Evolutionary conservation across 805 yeast species (phyloP).

Genomic region (Candida nanaspora): DNA sequence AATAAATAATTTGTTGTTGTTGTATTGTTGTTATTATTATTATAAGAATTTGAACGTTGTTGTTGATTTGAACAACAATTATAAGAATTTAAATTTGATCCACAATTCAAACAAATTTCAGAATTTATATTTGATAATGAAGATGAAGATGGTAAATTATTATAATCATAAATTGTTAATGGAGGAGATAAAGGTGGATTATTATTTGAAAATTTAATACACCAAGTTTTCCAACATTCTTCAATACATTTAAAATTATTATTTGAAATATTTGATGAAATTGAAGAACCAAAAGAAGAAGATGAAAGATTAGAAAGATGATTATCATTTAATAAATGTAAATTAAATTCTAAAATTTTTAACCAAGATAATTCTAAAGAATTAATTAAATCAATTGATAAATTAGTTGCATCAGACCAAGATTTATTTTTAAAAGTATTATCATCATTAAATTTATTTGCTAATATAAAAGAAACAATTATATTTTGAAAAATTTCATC

Average conservation of each 20-base stretch:
- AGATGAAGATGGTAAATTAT: constrained; percentile 1
- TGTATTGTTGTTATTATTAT: not conserved
- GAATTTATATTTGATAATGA: not conserved
- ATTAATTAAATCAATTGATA: constrained; percentile 55
- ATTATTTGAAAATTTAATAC: constrained; percentile 17
- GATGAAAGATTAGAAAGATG: too few relatives aligned
- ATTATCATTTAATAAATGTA: constrained; percentile 11
- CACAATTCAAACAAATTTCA: constrained; percentile 3
- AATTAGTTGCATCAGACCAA: constrained; percentile 94
- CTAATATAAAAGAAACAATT: constrained; percentile 67
- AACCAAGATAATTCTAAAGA: constrained; percentile 54
- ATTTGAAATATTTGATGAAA: constrained; percentile 10
- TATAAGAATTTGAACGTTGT: constrained; percentile 4
- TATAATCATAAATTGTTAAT: constrained; percentile 3
- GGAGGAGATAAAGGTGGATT: constrained; percentile 1
- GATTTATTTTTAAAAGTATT: constrained; percentile 92
- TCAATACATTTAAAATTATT: constrained; percentile 25
- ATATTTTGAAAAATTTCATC: constrained; percentile 45
- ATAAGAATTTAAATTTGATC: not conserved
- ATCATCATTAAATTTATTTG: constrained; percentile 94
- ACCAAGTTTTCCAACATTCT: constrained; percentile 31
- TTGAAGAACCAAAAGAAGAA: too few relatives aligned
- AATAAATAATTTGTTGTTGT: not conserved
- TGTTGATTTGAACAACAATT: not conserved
- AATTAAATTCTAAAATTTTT: constrained; percentile 20